These are phyloP conservation scores for Citeromyces hawaiiensis DNA, from an alignment of 1,139 yeast genomes.

Conservation along the genomic window DNA sequence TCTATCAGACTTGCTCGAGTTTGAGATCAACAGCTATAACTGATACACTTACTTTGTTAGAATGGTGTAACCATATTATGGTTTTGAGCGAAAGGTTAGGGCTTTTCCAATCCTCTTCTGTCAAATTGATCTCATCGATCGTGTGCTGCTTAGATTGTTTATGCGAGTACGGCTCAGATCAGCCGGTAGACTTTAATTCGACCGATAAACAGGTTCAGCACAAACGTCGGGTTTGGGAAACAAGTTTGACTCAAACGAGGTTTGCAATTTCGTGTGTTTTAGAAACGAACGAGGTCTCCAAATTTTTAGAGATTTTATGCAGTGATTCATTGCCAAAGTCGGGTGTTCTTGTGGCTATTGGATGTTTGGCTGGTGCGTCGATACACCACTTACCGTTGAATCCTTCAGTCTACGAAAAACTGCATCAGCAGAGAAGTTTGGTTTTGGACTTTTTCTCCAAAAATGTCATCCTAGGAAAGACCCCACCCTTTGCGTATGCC, in stretches of 20 bases:
- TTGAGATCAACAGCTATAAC: constrained; percentile 30
- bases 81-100: constrained; percentile 6
- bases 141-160: constrained; percentile 1
- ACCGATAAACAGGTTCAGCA: constrained; percentile 21
- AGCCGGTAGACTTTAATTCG: constrained; percentile 6
- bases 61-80: constrained; percentile 33
- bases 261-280: constrained; percentile 12
- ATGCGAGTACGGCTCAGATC: constrained; percentile 1
- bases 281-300: constrained; percentile 4
- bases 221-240: constrained; percentile 30
- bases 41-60: constrained; percentile 40
- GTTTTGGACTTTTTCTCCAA: constrained; percentile 19
- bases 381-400: constrained; percentile 24
- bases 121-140: constrained; percentile 1
- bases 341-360: constrained; percentile 20
- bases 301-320: constrained; percentile 4
- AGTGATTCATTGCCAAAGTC: constrained; percentile 6
- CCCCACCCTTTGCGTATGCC: constrained; percentile 19
- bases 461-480: constrained; percentile 32
- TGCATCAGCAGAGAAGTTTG: constrained; percentile 12
- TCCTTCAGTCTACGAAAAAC: constrained; percentile 22
- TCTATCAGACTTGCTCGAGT: constrained; percentile 21
- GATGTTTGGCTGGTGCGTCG: constrained; percentile 26
- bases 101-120: constrained; percentile 5
- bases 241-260: constrained; percentile 26